phyloP scores from a whole-genome alignment of 495 filamentous ascomycete genomes.

The Talaromyces thailandensis region DNA sequence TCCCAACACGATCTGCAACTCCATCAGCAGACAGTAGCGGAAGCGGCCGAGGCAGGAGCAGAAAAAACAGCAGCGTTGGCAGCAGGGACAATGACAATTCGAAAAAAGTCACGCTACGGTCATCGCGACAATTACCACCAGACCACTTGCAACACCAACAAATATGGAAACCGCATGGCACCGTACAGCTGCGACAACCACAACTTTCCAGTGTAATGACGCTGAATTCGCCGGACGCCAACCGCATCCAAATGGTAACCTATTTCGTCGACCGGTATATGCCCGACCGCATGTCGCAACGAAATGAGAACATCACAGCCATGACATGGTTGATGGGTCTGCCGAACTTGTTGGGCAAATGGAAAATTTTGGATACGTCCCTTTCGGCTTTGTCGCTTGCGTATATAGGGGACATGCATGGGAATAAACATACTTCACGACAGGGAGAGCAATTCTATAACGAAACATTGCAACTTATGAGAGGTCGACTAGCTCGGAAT shows the following conservation, averaged over 20 bases:
- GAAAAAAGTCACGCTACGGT: slow-evolving; percentile 5
- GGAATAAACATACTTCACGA: not conserved
- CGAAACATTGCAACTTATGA: slow-evolving; percentile 1
- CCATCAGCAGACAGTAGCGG: not conserved
- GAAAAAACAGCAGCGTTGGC: not conserved
- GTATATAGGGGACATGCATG: slow-evolving; percentile 6
- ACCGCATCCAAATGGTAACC: not conserved
- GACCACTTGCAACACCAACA: not conserved
- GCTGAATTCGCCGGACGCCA: not conserved
- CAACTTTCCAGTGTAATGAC: not conserved
- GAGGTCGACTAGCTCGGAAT: not conserved
- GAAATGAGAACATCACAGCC: not conserved
- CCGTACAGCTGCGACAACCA: not conserved
- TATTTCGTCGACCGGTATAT: slow-evolving; percentile 5
- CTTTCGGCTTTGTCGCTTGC: slow-evolving; percentile 2
- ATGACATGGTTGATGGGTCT: slow-evolving; percentile 4
- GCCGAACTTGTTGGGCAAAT: not conserved
- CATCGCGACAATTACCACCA: slow-evolving; percentile 3
- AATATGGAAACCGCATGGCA: not conserved
- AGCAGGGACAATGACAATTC: not conserved
- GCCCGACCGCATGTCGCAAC: not conserved
- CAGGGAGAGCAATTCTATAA: slow-evolving; percentile 1
- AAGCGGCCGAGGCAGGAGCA: not conserved
- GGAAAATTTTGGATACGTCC: slow-evolving; percentile 5
- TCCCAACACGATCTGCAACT: not conserved